Evolutionary conservation across 2,329 filamentous ascomycete genomes (phyloP).

Genomic region (Pseudogymnoascus sp.): DNA sequence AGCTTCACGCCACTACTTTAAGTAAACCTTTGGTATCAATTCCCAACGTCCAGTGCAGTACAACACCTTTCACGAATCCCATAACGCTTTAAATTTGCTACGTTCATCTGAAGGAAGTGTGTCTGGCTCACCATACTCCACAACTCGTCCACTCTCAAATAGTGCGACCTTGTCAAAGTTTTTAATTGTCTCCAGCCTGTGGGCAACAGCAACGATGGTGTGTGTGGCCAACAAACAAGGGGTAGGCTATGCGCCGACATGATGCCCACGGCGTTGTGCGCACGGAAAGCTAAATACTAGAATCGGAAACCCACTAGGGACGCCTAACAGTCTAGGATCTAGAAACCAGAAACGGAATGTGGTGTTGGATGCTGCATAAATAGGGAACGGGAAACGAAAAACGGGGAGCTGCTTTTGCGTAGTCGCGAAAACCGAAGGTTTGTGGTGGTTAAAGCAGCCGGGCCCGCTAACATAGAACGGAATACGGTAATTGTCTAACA

Average conservation of each 20-base stretch:
- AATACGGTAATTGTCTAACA: neutral
- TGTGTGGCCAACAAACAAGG: too few species aligned
- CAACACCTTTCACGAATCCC: constrained; percentile 14
- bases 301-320: too few species aligned
- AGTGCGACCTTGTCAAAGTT: constrained; percentile 38
- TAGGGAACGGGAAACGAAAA: too few species aligned
- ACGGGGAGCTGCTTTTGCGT: neutral
- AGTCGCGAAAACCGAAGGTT: too few species aligned
- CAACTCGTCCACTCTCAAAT: constrained; percentile 44
- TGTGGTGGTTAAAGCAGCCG: too few species aligned
- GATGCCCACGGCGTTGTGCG: too few species aligned
- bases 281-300: too few species aligned
- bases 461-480: too few species aligned
- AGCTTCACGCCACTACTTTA: neutral
- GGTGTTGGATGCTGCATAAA: neutral
- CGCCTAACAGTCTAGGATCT: too few species aligned
- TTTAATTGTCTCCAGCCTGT: constrained; percentile 31
- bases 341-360: neutral
- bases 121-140: constrained; percentile 80
- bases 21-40: neutral
- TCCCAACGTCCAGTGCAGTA: neutral
- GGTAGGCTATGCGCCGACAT: too few species aligned
- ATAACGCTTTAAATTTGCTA: constrained; percentile 17
- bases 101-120: constrained; percentile 41
- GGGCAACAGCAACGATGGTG: constrained; percentile 36